Base-by-base conservation (phyloP, 2,329 filamentous ascomycete genomes). In the Leptosphaerulina australis region DNA sequence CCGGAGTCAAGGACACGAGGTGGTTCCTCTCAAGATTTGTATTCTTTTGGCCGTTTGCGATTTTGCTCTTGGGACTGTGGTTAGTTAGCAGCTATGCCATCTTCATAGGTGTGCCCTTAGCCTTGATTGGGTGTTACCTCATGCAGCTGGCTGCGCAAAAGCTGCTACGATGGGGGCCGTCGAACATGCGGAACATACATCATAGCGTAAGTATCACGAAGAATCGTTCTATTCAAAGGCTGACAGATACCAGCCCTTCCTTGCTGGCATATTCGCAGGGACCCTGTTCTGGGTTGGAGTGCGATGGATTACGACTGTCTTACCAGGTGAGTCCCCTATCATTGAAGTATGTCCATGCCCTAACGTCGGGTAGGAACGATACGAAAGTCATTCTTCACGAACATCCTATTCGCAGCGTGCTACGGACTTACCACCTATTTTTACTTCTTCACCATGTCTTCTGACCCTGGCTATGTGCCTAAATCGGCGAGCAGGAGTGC, bases 381-480 rank as follows among this genome's bases (percentile, higher is more conserved):
- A 64, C 79, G 79, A 17, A 76, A 81, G 0, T 84, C 88, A 64
- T 84, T 86, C n/a, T 74, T 96, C 25, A 77, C 88, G 45, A 97
- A 97, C 72, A 62, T 95, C n/a, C 59, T 84, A 1, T 97, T 97
- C 68, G 79, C 78, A 18, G 58, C 80, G 0, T 82, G 83, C 54
- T 87, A 85, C 62, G 74, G 78, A 34, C 74, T 92, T 5, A 93
- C 87, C 8, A 74, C 82, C 10, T 97, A 94, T 72, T 99, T 97
- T 72, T 99, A 97, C 71, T 80, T 86, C 57, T 83, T 87, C 43
- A 86, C 88, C 60, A 97, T 97, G 91, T 77, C 85, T 40, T 86
- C 88, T 62, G 93, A 99, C 69, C 94, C 94, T 0, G 94, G 94
- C 12, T 97, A 88, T 67, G 89, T 99, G 21, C 93, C 94, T 28